A percentile compares a stretch with the other conserved stretches of the same genome.
Evolutionary conservation across 768 basidiomycete genomes (phyloP).

Genomic region (Amanita polypyramis): DNA sequence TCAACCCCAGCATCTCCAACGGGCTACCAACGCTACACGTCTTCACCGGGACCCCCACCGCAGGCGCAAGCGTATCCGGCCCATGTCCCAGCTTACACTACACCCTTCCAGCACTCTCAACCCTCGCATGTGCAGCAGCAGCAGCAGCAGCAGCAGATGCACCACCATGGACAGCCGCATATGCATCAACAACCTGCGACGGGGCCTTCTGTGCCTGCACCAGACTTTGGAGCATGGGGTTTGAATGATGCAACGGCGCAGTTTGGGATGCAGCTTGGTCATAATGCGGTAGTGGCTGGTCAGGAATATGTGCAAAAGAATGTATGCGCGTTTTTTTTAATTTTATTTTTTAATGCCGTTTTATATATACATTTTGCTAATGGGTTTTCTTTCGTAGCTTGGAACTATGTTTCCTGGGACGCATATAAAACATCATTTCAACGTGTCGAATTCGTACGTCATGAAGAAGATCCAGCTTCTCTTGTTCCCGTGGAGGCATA

Average conservation of each 20-base stretch:
- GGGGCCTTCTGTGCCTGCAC: constrained; percentile 20
- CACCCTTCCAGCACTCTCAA: constrained; percentile 39
- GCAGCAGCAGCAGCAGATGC: constrained; percentile 14
- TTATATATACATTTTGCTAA: constrained; percentile 9
- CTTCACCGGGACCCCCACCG: constrained; percentile 37
- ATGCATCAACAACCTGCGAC: constrained; percentile 19
- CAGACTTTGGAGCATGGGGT: constrained; percentile 67
- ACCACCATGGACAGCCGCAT: constrained; percentile 22
- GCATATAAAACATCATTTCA: constrained; percentile 83
- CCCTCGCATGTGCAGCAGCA: constrained; percentile 21
- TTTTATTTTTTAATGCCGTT: too few relatives aligned
- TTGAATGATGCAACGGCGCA: constrained; percentile 91
- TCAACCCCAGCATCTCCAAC: constrained; percentile 66
- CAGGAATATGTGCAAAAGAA: constrained; percentile 96
- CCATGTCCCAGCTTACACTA: constrained; percentile 36
- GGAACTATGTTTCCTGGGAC: constrained; percentile 68
- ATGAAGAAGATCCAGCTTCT: constrained; percentile 79
- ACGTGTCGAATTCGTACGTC: constrained; percentile 95
- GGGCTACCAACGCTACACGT: constrained; percentile 64
- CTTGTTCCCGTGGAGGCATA: constrained; percentile 93
- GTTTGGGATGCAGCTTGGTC: constrained; percentile 93
- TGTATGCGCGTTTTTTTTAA: constrained; percentile 32
- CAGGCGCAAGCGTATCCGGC: constrained; percentile 21
- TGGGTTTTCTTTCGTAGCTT: constrained; percentile 37
- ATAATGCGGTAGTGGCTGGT: constrained; percentile 84